These are phyloP conservation scores for Trichoderma lentiforme DNA, from an alignment of 2,329 filamentous ascomycete species.

Conservation along the genomic window DNA sequence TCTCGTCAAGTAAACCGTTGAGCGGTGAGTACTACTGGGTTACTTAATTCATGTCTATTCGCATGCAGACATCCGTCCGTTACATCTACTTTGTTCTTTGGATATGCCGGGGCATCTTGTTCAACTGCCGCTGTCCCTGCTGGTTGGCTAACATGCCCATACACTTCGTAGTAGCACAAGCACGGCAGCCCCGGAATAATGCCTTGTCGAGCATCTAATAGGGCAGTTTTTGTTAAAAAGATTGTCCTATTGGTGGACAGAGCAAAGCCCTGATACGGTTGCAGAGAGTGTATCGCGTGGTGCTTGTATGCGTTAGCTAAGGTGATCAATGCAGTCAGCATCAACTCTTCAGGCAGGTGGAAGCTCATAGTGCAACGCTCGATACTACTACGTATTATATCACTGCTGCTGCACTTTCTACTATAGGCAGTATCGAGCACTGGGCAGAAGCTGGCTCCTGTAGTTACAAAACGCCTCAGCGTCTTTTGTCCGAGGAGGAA, in stretches of 20 bases:
- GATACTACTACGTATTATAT: not conserved
- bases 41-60: not conserved
- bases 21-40: not conserved
- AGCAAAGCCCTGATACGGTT: not conserved
- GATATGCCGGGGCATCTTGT: not conserved
- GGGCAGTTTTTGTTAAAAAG: not conserved
- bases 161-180: not conserved
- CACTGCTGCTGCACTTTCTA: not conserved
- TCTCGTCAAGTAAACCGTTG: not conserved
- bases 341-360: conserved; percentile 3
- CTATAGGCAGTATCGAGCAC: not conserved
- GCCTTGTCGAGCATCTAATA: not conserved
- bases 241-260: not conserved
- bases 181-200: not conserved
- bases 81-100: not conserved
- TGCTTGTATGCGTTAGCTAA: not conserved
- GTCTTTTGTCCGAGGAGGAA: not conserved
- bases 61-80: not conserved
- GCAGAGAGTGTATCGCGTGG: not conserved
- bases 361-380: not conserved
- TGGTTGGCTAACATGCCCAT: not conserved
- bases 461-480: not conserved
- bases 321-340: conserved; percentile 8
- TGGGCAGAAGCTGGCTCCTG: not conserved
- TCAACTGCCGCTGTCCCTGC: conserved; percentile 10